Evolutionary conservation across 2,329 filamentous ascomycete genomes (phyloP).

Genomic region (Fusarium protoensiforme): DNA sequence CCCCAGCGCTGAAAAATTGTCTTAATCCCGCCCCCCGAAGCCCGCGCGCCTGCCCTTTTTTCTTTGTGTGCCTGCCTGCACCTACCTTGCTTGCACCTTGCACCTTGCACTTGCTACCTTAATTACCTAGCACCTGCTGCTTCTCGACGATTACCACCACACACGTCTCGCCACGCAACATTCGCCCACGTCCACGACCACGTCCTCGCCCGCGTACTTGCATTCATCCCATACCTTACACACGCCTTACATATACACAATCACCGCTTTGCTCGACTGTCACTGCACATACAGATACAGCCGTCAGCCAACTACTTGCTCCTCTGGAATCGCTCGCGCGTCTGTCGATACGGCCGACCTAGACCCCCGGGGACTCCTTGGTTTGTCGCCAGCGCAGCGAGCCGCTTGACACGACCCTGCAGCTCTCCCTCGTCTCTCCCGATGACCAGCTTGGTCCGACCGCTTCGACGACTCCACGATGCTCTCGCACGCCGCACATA

Average conservation of each 20-base stretch:
- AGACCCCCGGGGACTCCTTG: constrained; percentile 13
- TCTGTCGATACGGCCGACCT: constrained; percentile 27
- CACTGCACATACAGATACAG: constrained; percentile 24
- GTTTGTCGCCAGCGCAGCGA: constrained; percentile 36
- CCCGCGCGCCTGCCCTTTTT: constrained; percentile 33
- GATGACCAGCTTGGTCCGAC: constrained; percentile 42
- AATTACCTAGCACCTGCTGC: constrained; percentile 39
- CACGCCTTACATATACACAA: constrained; percentile 36
- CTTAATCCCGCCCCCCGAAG: constrained; percentile 40
- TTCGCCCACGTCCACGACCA: constrained; percentile 32
- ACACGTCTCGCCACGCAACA: constrained; percentile 44
- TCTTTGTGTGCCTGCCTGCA: constrained; percentile 28
- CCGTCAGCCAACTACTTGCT: constrained; percentile 16
- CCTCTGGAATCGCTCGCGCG: constrained; percentile 10
- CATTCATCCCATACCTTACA: constrained; percentile 30
- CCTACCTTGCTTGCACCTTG: constrained; percentile 26
- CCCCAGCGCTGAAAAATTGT: constrained; percentile 41
- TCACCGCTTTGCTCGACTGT: constrained; percentile 33
- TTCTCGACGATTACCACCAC: constrained; percentile 39
- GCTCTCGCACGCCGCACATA: constrained; percentile 43
- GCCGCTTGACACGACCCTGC: constrained; percentile 38
- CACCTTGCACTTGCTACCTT: constrained; percentile 34
- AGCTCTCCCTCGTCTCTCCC: constrained; percentile 29
- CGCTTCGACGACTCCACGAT: constrained; percentile 42
- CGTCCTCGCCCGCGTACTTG: constrained; percentile 38